Conservation (phyloP, 352 stramenopile species). For the Pythium rishiriense region DNA sequence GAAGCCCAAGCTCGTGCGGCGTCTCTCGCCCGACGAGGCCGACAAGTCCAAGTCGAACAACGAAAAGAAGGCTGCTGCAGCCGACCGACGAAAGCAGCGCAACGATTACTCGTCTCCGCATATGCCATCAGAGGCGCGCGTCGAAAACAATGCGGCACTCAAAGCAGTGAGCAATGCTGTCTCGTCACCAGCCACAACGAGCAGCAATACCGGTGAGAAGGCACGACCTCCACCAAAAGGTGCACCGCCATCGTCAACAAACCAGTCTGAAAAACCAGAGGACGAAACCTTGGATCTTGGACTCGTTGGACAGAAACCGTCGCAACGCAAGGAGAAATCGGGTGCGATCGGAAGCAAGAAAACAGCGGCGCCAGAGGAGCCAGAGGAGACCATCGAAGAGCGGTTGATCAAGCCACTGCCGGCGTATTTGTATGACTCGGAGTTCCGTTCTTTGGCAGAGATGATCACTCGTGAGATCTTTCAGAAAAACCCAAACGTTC, state of each 20-base stretch:
- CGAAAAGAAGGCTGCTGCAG: slow-evolving; percentile 56
- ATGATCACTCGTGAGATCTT: slow-evolving; percentile 93
- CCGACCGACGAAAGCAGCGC: slow-evolving; percentile 59
- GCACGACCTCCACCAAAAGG: slow-evolving; percentile 3
- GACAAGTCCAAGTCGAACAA: slow-evolving; percentile 44
- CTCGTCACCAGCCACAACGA: slow-evolving; percentile 19
- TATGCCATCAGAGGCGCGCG: slow-evolving; percentile 74
- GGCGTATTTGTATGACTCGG: slow-evolving; percentile 81
- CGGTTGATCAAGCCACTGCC: slow-evolving; percentile 87
- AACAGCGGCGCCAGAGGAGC: slow-evolving; percentile 26
- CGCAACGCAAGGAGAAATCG: slow-evolving; percentile 31
- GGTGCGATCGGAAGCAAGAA: slow-evolving; percentile 35
- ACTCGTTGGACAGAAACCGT: slow-evolving; percentile 69
- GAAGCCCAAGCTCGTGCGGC: slow-evolving; percentile 81
- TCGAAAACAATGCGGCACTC: slow-evolving; percentile 78
- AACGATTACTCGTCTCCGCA: slow-evolving; percentile 80
- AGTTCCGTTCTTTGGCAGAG: slow-evolving; percentile 84
- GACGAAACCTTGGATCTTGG: slow-evolving; percentile 55
- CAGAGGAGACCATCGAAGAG: slow-evolving; percentile 64
- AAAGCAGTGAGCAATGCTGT: slow-evolving; percentile 47
- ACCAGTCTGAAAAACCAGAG: slow-evolving; percentile 27
- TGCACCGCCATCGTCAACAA: slow-evolving; percentile 9
- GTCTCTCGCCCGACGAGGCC: slow-evolving; percentile 62
- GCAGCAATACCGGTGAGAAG: neutral
- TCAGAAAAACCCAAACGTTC: slow-evolving; percentile 87